Percentiles rank a stretch among this genome's conserved stretches.
Conservation (phyloP, 169 alveolate species). For the Plasmodium relictum region DNA sequence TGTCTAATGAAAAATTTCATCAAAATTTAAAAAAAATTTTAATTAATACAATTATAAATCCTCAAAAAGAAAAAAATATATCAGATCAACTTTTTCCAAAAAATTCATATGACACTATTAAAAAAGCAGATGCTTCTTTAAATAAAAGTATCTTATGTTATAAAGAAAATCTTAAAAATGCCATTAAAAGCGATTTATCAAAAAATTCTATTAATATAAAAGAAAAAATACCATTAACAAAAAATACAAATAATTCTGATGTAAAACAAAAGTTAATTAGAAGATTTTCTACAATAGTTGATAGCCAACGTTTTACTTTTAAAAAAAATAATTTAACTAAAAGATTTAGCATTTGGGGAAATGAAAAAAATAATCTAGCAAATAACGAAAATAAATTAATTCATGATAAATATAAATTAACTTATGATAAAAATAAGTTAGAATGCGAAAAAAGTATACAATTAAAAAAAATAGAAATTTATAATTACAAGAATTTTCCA, state of each 20-base stretch:
- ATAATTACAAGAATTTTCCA: neutral
- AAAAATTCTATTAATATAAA: neutral
- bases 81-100: neutral
- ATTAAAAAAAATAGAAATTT: neutral
- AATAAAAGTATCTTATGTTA: constrained; percentile 21
- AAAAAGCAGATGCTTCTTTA: constrained; percentile 8
- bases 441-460: neutral
- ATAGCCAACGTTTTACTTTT: constrained; percentile 12
- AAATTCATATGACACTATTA: neutral
- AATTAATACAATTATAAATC: constrained; percentile 63
- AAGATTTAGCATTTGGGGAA: neutral
- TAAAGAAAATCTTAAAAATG: constrained; percentile 22
- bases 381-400: neutral
- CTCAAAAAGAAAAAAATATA: constrained; percentile 11
- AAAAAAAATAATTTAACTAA: neutral
- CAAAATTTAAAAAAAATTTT: constrained; percentile 40
- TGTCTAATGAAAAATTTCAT: constrained; percentile 43
- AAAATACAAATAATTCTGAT: constrained; percentile 4
- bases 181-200: neutral
- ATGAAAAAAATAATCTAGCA: constrained; percentile 4
- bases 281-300: constrained; percentile 39
- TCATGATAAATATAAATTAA: neutral
- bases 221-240: neutral
- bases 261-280: constrained; percentile 33
- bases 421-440: neutral